These are phyloP conservation scores for Taphrina pruni DNA, from an alignment of 1,139 yeast species.

Conservation along the genomic window DNA sequence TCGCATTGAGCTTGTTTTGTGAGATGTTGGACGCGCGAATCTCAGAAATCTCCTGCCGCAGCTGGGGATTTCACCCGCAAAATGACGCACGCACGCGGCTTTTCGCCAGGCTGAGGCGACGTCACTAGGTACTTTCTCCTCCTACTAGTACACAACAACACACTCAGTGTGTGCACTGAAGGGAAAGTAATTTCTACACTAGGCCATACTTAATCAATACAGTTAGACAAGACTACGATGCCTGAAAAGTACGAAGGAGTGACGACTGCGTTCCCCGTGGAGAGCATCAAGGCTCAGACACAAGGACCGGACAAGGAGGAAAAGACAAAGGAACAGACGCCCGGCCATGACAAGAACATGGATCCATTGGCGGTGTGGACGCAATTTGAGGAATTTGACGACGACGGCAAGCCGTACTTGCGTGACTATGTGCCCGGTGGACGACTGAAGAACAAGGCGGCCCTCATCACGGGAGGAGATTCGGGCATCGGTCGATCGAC, in stretches of 20 bases:
- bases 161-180: too few species aligned
- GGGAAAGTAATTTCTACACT: too few species aligned
- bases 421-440: slow-evolving; percentile 37
- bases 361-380: slow-evolving; percentile 28
- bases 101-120: too few species aligned
- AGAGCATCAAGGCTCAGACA: slow-evolving; percentile 29
- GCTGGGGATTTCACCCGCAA: too few species aligned
- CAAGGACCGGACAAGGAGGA: slow-evolving; percentile 33
- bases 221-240: slow-evolving; percentile 4
- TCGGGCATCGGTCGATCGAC: slow-evolving; percentile 41
- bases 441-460: slow-evolving; percentile 30
- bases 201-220: too few species aligned
- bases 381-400: slow-evolving; percentile 24
- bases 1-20: too few species aligned
- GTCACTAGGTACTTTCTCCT: too few species aligned
- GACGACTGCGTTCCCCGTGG: slow-evolving; percentile 25
- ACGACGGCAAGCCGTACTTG: slow-evolving; percentile 29
- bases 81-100: too few species aligned
- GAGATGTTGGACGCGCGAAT: too few species aligned
- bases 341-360: slow-evolving; percentile 27
- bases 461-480: slow-evolving; percentile 42
- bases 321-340: slow-evolving; percentile 28
- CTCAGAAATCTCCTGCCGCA: too few species aligned
- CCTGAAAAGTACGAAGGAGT: slow-evolving; percentile 34
- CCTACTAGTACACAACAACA: too few species aligned